Base-by-base conservation (phyloP, 352 stramenopile species). In the Globisporangium emineosum region DNA sequence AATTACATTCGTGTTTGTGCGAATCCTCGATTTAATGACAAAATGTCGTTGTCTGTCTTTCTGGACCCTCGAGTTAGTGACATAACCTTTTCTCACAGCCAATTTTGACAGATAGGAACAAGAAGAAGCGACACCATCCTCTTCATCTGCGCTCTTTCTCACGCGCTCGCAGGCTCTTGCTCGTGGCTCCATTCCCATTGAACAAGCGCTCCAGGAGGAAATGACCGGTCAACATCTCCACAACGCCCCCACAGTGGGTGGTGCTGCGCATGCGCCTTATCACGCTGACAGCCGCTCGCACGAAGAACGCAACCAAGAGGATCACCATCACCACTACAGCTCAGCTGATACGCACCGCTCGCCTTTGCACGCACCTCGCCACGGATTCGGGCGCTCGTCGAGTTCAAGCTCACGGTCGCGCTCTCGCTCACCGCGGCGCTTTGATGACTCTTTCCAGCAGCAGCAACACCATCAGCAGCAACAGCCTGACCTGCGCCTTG, bases 371-470 rank as follows among this genome's bases (percentile, higher is more conserved):
- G 52, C 10, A 1, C 27, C 30, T 35, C 29, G 21, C 9, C 52
- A 23, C 0, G 52, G n/a, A n/a, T 30, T 30, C 6, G 52, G 1
- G n/a, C 30, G 52, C 32, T 30, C 52, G 9, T 35, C 10, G 5
- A 45, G 52, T n/a, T 58, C 52, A 12, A 19, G 30, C n/a, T 76
- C 33, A 45, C 45, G 40, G 33, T 62, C 56, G 5, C 56, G 40
- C 17, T 54, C 42, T 17, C 42, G 29, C 40, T 62, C 57, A 4
- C 42, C 57, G 8, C 57, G n/a, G 15, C 57, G 57, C 30, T 12
- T 15, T 19, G 27, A 62, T n/a, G 42, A 17, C 43, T 55, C 57
- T 8, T 45, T 55, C 42, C 57, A 62, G n/a, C 42, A 62, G 4
- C 54, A 35, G 7, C 52, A 57, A 0, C 33, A 42, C 1, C 27